Base-by-base conservation (phyloP, 179 eudicot genomes). In the Beta macrorhiza region DNA sequence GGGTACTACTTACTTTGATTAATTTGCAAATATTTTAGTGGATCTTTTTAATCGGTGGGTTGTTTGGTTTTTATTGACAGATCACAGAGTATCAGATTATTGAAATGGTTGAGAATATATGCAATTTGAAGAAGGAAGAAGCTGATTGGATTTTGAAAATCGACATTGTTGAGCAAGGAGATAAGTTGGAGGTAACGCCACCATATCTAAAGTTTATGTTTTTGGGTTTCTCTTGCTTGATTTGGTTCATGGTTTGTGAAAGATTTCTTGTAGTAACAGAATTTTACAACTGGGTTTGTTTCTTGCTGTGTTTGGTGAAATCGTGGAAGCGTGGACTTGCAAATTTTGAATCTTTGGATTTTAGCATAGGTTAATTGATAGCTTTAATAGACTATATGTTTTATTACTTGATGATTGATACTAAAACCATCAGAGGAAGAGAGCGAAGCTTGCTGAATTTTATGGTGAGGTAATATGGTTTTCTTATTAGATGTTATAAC, bases 71-170 rank as follows among this genome's bases (percentile, higher is more conserved):
- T 77, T 49, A 10, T 51, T 75, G 20, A 85, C 87, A 96, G 99
- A 85, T 92, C 67, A 92, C 94, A 17, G 99, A 96, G 90, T 96
- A 84, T 87, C 84, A 94, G 84, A 88, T 96, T 17, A 96, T 96
- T 55, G 99, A 96, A 82, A 89, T 92, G 76, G 85, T 94, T 77
- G 99, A 96, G 90, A 96, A 96, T 86, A 82, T 90, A 7, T 96
- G 99, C 56, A 92, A 94, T 86, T 87, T 96, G 90, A 96, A 96
- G 93, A 96, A 96, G 92, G 89, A 88, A 79, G 98, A 96, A 91
- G 93, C 94, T 78, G 98, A 96, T 87, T 96, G 99, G 98, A 90
- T 96, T 77, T 87, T 94, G 42, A 94, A 92, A 80, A 90, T 96
- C 80, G 99, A 96, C 76, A 91, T 96, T 75, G 96, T 92, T 71